Evolutionary conservation across 257 asterid species (phyloP), one percentile per base, ranked within the genome.

Genomic region (Prunella vulgaris): DNA sequence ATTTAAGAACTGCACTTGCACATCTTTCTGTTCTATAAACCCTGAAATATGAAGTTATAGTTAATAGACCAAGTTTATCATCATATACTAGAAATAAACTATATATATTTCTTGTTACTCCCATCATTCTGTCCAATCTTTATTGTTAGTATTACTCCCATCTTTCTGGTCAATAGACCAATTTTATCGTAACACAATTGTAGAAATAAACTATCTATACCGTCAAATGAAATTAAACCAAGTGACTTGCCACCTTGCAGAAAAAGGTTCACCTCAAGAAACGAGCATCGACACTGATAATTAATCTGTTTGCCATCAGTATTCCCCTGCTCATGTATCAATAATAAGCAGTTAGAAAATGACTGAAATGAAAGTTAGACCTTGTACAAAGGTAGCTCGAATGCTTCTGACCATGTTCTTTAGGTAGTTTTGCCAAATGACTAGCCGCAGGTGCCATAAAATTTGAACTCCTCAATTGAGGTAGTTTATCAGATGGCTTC

Each of bases 271-370:
- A 91, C 99, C 97, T 94, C 99, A 22, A 94, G 92, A 71, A 94
- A 94, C 6, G 99, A 91, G 87, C 99, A 94, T 25, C 99, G 95
- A 62, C 95, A 93, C 77, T 90, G 99, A 77, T 88, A 89, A 80
- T 85, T 87, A 44, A 80, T 80, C 80, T 82, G 90, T 70, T 81
- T 89, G 67, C 86, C 96, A 38, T 80, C 86, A 48, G 82, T 59
- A 82, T 76, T 86, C 73, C 83, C 92, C 73, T 87, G 91, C 69
- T 91, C 95, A 97, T 93, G 65, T n/a, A 33, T 57, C 14, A 69
- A 30, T 21, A 60, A 44, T 71, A 77, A 60, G 62, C 64, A 63
- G n/a, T 57, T 10, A 33, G 6, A 52, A 57, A 64, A 54, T 32
- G 53, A 62, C 20, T 12, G n/a, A 30, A 72, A 38, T 40, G 49